phyloP scores from a whole-genome alignment of 495 filamentous ascomycete genomes.

The Hypoxylon subgilvum region DNA sequence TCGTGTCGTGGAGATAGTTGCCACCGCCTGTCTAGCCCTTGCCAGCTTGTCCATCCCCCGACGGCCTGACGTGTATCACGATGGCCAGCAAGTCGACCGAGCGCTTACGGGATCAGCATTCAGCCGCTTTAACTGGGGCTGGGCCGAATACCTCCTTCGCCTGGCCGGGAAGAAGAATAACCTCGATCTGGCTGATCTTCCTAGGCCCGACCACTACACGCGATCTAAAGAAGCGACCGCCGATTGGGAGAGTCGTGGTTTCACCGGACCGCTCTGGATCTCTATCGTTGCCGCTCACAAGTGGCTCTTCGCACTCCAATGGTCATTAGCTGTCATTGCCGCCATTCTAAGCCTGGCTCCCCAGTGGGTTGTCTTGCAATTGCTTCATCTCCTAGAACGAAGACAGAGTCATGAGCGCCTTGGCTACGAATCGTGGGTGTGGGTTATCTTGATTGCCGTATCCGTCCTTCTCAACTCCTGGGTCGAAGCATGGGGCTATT shows the following conservation, averaged over 20 bases:
- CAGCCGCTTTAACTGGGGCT: slow-evolving; percentile 67
- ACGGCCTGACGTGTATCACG: slow-evolving; percentile 67
- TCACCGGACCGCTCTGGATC: slow-evolving; percentile 64
- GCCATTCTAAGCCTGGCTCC: slow-evolving; percentile 70
- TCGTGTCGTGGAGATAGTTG: slow-evolving; percentile 46
- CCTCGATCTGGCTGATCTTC: slow-evolving; percentile 66
- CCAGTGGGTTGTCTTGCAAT: slow-evolving; percentile 69
- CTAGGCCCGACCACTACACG: slow-evolving; percentile 56
- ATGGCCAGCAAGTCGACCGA: slow-evolving; percentile 66
- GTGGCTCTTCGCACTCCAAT: slow-evolving; percentile 60
- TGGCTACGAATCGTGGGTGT: slow-evolving; percentile 64
- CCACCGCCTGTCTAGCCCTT: slow-evolving; percentile 44
- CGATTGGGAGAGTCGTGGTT: slow-evolving; percentile 59
- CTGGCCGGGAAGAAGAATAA: slow-evolving; percentile 60
- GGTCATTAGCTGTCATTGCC: slow-evolving; percentile 56
- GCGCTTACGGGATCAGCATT: slow-evolving; percentile 66
- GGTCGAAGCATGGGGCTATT: slow-evolving; percentile 67
- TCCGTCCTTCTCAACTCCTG: slow-evolving; percentile 61
- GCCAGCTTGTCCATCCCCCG: slow-evolving; percentile 63
- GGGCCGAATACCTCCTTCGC: slow-evolving; percentile 62
- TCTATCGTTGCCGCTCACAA: slow-evolving; percentile 63
- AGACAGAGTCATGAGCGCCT: slow-evolving; percentile 50
- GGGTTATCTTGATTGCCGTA: slow-evolving; percentile 67
- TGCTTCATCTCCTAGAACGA: slow-evolving; percentile 68
- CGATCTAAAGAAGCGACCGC: slow-evolving; percentile 55